These are phyloP conservation scores for Lentinula aciculospora DNA, from an alignment of 768 basidiomycete species.

Conservation along the genomic window DNA sequence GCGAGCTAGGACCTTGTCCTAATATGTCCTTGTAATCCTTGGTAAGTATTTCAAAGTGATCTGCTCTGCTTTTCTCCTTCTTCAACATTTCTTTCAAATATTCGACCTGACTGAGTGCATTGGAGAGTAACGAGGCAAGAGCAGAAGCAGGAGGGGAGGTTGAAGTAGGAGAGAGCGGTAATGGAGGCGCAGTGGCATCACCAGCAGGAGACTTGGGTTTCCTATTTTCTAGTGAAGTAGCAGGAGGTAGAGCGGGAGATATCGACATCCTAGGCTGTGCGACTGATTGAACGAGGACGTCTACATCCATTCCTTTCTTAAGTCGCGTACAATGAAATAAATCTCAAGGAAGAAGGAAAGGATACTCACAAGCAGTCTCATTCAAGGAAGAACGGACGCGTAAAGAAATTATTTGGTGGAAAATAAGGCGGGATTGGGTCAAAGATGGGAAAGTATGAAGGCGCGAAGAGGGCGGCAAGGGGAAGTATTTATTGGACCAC, in stretches of 20 bases:
- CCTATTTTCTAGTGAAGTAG: background rate
- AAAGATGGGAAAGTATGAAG: background rate
- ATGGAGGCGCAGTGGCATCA: background rate
- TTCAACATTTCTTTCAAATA: background rate
- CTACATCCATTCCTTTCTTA: background rate
- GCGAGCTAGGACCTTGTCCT: background rate
- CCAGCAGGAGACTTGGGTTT: background rate
- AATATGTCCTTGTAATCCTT: background rate
- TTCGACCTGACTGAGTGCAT: background rate
- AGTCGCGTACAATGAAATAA: background rate
- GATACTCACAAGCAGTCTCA: background rate
- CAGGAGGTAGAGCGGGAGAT: background rate
- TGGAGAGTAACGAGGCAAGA: constrained; percentile 3
- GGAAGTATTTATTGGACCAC: constrained; percentile 5
- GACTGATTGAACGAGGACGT: background rate
- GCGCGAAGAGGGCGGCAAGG: constrained; percentile 7
- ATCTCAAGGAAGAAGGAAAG: background rate
- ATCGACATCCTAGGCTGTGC: background rate
- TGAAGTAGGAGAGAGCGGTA: background rate
- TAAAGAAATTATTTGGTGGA: background rate
- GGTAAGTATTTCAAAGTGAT: constrained; percentile 2
- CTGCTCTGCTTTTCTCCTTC: background rate
- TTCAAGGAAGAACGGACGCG: background rate
- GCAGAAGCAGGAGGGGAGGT: background rate
- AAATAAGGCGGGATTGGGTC: background rate